Base-by-base conservation (phyloP, 2,329 filamentous ascomycete genomes). In the Beauveria bassiana region DNA sequence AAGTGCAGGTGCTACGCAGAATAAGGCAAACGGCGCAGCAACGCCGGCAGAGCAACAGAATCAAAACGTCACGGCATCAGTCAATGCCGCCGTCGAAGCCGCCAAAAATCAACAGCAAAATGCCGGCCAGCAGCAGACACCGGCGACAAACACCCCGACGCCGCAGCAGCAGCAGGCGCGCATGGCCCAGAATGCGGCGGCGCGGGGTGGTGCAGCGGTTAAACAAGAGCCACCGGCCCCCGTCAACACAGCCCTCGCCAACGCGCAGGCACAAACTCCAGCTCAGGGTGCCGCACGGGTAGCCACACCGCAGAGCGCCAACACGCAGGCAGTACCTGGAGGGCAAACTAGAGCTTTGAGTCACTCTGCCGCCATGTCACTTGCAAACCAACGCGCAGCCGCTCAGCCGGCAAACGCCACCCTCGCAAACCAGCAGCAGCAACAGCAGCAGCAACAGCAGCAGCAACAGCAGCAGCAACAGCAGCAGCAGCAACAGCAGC, bases 291-390 rank as follows among this genome's bases (percentile, higher is more conserved):
- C 77, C 4, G 74, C 75, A 9, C 78, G 81, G 55, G 72, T 80
- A 6, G 78, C 78, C 61, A 82, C 81, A 10, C 78, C 81, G 2
- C 81, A 84, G 62, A 70, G 73, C 1, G 74, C 75, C 3, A 75
- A 74, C 1, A 72, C 76, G 9, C 72, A 72, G 49, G 75, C 71
- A 16, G 34, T 38, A 10, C 72, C 71, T 10, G 68, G 73, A 51
- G 72, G 74, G 8, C 72, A 71, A 10, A 74, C 77, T 2, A 73
- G 75, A 18, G 74, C 80, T 3, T 73, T 81, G 34, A 79, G 75
- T 31, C 79, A 82, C 67, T 78, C 79, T 18, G 79, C 75, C 49
- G 80, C 79, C n/a, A 75, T 82, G 65, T 77, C 72, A 59, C 71
- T 78, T 31, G 79, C 78, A n/a, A 80, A 78, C 64, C 77, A 77